These are phyloP conservation scores for Fusarium clavum DNA, from an alignment of 2,329 filamentous ascomycete genomes.

Conservation along the genomic window DNA sequence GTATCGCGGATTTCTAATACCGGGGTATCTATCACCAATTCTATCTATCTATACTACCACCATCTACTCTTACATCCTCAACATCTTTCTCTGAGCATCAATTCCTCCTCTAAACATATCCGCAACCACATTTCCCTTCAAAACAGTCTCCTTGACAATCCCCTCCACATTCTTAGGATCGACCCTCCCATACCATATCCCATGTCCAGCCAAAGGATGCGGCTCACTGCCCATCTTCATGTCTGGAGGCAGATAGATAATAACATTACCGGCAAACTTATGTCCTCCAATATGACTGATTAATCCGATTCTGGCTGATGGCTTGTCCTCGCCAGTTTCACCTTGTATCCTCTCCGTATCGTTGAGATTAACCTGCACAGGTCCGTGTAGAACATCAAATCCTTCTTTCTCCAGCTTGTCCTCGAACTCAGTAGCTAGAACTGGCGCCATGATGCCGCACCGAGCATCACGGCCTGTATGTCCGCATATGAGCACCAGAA, in stretches of 20 bases:
- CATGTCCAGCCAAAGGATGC: slow-evolving; percentile 75
- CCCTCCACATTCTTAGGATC: slow-evolving; percentile 81
- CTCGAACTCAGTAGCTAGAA: slow-evolving; percentile 78
- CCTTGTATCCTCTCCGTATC: slow-evolving; percentile 39
- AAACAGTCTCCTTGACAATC: slow-evolving; percentile 76
- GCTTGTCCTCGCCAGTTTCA: slow-evolving; percentile 17
- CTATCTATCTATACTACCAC: background rate
- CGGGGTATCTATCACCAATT: slow-evolving; percentile 30
- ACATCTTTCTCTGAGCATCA: slow-evolving; percentile 63
- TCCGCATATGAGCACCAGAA: slow-evolving; percentile 87
- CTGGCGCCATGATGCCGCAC: slow-evolving; percentile 83
- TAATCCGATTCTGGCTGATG: slow-evolving; percentile 70
- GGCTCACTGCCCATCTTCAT: slow-evolving; percentile 54
- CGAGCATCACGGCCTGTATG: slow-evolving; percentile 84
- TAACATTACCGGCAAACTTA: slow-evolving; percentile 87
- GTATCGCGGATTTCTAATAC: background rate
- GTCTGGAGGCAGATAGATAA: slow-evolving; percentile 78
- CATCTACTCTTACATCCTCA: slow-evolving; percentile 54
- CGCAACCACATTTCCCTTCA: slow-evolving; percentile 73
- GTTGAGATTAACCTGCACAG: slow-evolving; percentile 52
- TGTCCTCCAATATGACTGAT: slow-evolving; percentile 88
- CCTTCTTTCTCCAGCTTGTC: slow-evolving; percentile 64
- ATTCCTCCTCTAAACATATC: slow-evolving; percentile 81
- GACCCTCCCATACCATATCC: slow-evolving; percentile 86
- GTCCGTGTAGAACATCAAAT: slow-evolving; percentile 60